phyloP scores from a whole-genome alignment of 2,329 filamentous ascomycete species.

The Fusarium decemcellulare region DNA sequence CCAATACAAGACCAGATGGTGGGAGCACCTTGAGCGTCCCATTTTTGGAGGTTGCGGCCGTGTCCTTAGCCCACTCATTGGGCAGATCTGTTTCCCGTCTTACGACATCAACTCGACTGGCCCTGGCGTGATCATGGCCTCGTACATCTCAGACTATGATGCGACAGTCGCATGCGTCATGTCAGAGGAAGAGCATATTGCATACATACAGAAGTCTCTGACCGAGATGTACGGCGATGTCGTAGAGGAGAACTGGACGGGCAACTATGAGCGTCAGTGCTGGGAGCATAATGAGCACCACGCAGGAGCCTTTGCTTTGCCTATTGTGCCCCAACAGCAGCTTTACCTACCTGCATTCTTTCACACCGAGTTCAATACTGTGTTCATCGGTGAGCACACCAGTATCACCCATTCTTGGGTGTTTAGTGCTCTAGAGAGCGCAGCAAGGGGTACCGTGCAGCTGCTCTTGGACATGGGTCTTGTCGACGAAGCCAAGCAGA shows the following conservation, averaged over 20 bases:
- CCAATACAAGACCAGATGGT: conserved; percentile 73
- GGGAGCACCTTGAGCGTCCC: conserved; percentile 64
- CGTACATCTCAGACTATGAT: conserved; percentile 39
- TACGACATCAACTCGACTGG: conserved; percentile 38
- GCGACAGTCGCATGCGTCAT: conserved; percentile 34
- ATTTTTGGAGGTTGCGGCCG: conserved; percentile 75
- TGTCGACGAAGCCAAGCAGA: too few relatives aligned
- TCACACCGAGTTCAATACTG: conserved; percentile 65
- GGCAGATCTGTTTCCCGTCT: conserved; percentile 37
- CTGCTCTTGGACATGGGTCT: conserved; percentile 62
- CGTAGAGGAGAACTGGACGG: conserved; percentile 69
- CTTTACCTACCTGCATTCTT: conserved; percentile 73
- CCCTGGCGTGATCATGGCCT: conserved; percentile 34
- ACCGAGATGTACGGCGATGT: conserved; percentile 49
- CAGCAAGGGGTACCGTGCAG: conserved; percentile 69
- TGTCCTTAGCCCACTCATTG: conserved; percentile 23
- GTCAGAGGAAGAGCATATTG: conserved; percentile 40
- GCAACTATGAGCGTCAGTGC: conserved; percentile 69
- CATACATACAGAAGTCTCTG: conserved; percentile 33
- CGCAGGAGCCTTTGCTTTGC: conserved; percentile 68
- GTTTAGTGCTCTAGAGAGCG: conserved; percentile 65
- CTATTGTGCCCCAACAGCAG: conserved; percentile 68
- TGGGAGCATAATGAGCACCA: conserved; percentile 71
- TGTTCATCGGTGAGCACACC: conserved; percentile 52
- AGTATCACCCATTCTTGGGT: conserved; percentile 73